These are phyloP conservation scores for Chaetoceros tenuissimus DNA, from an alignment of 108 stramenopile genomes.

Conservation along the genomic window DNA sequence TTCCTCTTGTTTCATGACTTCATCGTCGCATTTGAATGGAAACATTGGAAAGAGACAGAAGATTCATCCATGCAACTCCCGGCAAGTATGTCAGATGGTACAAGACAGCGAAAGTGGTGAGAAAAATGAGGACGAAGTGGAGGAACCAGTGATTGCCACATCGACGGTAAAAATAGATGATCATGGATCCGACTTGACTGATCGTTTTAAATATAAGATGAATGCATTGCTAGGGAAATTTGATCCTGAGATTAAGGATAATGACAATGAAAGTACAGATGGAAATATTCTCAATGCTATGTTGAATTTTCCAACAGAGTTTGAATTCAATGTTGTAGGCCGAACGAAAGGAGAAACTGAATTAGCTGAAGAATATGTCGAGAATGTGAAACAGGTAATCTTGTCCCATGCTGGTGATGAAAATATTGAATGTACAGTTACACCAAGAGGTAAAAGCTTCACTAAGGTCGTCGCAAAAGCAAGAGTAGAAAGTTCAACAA, in stretches of 20 bases:
- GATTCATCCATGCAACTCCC: too few species aligned
- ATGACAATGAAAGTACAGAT: conserved; percentile 52
- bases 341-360: conserved; percentile 32
- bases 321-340: conserved; percentile 60
- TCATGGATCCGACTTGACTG: conserved; percentile 45
- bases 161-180: conserved; percentile 25
- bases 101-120: not conserved
- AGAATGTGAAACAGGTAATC: conserved; percentile 36
- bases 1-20: too few species aligned
- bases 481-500: conserved; percentile 43
- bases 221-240: conserved; percentile 71
- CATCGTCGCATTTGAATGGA: too few species aligned
- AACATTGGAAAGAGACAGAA: too few species aligned
- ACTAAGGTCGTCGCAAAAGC: conserved; percentile 47
- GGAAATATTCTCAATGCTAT: conserved; percentile 64
- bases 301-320: conserved; percentile 49
- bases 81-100: too few species aligned
- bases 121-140: not conserved
- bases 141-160: conserved; percentile 3
- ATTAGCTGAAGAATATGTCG: conserved; percentile 27
- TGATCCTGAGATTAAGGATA: conserved; percentile 27
- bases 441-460: conserved; percentile 59
- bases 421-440: conserved; percentile 22
- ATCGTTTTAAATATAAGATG: conserved; percentile 76
- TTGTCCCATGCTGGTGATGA: conserved; percentile 36